These are phyloP conservation scores for Avena insularis DNA, from an alignment of 176 grass and related monocot species.

Conservation along the genomic window DNA sequence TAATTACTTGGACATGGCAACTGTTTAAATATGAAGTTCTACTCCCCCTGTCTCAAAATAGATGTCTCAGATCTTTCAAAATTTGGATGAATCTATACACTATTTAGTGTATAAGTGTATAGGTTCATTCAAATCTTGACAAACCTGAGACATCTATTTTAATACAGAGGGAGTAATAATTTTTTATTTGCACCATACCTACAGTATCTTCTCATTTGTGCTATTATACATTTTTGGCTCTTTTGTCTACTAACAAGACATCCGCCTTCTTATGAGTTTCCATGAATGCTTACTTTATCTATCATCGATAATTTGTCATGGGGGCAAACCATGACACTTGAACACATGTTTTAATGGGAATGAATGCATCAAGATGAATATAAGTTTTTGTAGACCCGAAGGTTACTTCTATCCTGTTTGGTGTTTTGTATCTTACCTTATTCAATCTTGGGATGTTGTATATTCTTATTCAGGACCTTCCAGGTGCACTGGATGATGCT, in stretches of 20 bases:
- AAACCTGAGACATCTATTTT: too few relatives aligned
- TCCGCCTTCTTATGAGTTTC: conserved; percentile 1
- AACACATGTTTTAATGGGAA: not conserved
- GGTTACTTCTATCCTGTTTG: conserved; percentile 15
- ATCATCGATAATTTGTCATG: not conserved
- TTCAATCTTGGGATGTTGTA: conserved; percentile 24
- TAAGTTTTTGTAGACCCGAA: not conserved
- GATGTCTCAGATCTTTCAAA: too few relatives aligned
- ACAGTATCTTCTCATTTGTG: not conserved
- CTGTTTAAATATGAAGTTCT: not conserved
- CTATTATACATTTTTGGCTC: not conserved
- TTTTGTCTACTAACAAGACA: not conserved
- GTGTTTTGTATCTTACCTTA: not conserved
- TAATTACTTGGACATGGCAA: not conserved
- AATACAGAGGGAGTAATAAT: not conserved
- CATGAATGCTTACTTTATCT: conserved; percentile 9
- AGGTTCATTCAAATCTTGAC: too few relatives aligned
- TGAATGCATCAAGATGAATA: conserved; percentile 6
- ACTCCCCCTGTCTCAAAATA: too few relatives aligned
- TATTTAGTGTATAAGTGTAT: too few relatives aligned
- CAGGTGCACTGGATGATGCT: conserved; percentile 96
- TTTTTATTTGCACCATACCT: not conserved
- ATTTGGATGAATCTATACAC: too few relatives aligned
- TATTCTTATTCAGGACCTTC: conserved; percentile 82
- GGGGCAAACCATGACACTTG: not conserved